A percentile compares a stretch with the other conserved stretches of the same genome.
Conservation (phyloP, 2,329 filamentous ascomycete species). For the Fusarium verrucosum region DNA sequence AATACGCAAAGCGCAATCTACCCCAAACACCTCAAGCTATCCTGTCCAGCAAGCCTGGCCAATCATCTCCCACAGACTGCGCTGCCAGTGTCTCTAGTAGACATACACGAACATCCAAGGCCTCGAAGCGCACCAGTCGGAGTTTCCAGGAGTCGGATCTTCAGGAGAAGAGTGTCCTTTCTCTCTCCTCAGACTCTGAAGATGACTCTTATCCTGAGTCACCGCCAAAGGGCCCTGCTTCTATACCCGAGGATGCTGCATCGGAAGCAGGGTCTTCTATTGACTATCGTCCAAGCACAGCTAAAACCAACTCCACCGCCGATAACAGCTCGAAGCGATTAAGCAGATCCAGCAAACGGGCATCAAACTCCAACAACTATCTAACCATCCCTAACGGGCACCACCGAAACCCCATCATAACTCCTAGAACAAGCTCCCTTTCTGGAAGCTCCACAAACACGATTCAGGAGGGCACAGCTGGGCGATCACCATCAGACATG, state of each 20-base stretch:
- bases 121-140: conserved; percentile 57
- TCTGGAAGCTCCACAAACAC: conserved; percentile 42
- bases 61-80: conserved; percentile 52
- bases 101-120: conserved; percentile 64
- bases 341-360: conserved; percentile 51
- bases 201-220: conserved; percentile 49
- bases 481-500: conserved; percentile 38
- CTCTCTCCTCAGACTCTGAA: conserved; percentile 67
- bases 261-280: conserved; percentile 40
- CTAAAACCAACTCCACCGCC: conserved; percentile 39
- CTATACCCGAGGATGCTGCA: conserved; percentile 40
- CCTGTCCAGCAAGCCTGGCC: conserved; percentile 36
- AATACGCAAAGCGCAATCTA: conserved; percentile 40
- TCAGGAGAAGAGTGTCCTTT: conserved; percentile 64
- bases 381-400: conserved; percentile 52
- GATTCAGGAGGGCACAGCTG: conserved; percentile 36
- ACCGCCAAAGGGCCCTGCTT: conserved; percentile 39
- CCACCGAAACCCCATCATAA: conserved; percentile 21
- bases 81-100: conserved; percentile 64
- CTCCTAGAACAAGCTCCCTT: conserved; percentile 39
- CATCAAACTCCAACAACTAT: conserved; percentile 55
- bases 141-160: conserved; percentile 63
- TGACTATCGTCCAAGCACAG: conserved; percentile 35
- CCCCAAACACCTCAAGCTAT: conserved; percentile 38
- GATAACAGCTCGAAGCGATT: conserved; percentile 39